Conservation (phyloP, 2,329 filamentous ascomycete genomes). For the Bipolaris bicolor region DNA sequence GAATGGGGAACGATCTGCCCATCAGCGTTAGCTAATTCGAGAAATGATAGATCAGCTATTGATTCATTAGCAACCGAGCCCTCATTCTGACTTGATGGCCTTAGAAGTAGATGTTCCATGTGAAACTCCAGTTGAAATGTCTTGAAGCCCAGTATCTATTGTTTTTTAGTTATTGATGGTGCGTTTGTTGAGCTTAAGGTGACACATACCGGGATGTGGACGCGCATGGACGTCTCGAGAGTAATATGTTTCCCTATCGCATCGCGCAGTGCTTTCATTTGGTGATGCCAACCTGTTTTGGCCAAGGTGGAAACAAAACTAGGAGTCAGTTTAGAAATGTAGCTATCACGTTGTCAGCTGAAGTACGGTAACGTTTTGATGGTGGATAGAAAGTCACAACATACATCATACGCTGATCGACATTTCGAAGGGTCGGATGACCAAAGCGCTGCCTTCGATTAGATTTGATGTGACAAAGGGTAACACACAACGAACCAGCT, state of each 20-base stretch:
- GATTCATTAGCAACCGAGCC: background rate
- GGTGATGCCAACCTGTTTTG: background rate
- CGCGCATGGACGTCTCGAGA: slow-evolving; percentile 1
- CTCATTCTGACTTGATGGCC: background rate
- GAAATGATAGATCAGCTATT: background rate
- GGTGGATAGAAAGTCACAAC: background rate
- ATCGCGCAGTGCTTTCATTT: slow-evolving; percentile 4
- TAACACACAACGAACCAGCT: background rate
- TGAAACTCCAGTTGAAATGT: slow-evolving; percentile 8
- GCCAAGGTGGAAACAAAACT: background rate
- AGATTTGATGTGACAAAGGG: background rate
- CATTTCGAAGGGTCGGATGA: background rate
- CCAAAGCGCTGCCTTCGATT: background rate
- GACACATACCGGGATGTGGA: slow-evolving; percentile 7
- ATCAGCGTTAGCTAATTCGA: background rate
- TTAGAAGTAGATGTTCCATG: slow-evolving; percentile 5
- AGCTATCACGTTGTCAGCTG: background rate
- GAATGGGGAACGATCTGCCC: background rate
- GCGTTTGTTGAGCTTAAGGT: too few species aligned
- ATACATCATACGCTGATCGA: slow-evolving; percentile 16
- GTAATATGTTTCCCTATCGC: slow-evolving; percentile 10
- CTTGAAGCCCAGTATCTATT: slow-evolving; percentile 1
- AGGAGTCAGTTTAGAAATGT: slow-evolving; percentile 5
- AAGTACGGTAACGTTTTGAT: background rate
- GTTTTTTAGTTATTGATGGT: background rate